Evolutionary conservation across 2,329 filamentous ascomycete genomes (phyloP).

Genomic region (Lasiodiplodia sp.): DNA sequence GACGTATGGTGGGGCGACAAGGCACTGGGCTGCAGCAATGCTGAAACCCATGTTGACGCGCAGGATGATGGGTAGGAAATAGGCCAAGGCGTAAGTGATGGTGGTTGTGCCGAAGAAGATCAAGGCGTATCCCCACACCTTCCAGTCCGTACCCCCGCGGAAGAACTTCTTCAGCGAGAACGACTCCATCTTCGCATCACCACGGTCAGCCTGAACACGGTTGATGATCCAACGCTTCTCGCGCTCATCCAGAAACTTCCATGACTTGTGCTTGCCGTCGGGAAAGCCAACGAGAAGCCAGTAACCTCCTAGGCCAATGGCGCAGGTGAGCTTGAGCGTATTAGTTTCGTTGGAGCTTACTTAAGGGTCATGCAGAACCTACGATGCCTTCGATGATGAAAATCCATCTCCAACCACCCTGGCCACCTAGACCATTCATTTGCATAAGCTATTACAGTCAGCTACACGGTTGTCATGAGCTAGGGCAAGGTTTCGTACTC

Average conservation of each 20-base stretch:
- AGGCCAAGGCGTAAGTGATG: constrained; percentile 77
- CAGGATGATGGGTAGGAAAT: constrained; percentile 81
- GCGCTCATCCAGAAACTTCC: constrained; percentile 54
- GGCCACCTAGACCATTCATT: constrained; percentile 62
- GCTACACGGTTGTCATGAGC: neutral
- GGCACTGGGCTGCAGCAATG: constrained; percentile 70
- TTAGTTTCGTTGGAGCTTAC: neutral
- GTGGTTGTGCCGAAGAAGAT: constrained; percentile 71
- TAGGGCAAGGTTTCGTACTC: constrained; percentile 48
- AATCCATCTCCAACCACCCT: constrained; percentile 56
- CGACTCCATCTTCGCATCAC: constrained; percentile 57
- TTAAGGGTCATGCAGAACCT: neutral
- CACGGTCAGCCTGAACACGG: constrained; percentile 60
- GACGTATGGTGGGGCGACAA: constrained; percentile 62
- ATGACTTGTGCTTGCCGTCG: constrained; percentile 51
- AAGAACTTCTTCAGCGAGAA: constrained; percentile 60
- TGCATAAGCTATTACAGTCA: constrained; percentile 61
- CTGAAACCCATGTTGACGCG: constrained; percentile 67
- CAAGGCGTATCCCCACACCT: constrained; percentile 63
- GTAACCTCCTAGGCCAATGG: constrained; percentile 50
- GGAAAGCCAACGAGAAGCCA: constrained; percentile 57
- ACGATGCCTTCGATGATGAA: constrained; percentile 53
- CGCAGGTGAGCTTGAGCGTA: constrained; percentile 43
- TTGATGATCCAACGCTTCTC: constrained; percentile 60
- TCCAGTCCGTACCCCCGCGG: constrained; percentile 56